Percentiles rank a stretch among this genome's conserved stretches.
phyloP scores from a whole-genome alignment of 2,329 filamentous ascomycete genomes.

The Ramularia collo-cygni region DNA sequence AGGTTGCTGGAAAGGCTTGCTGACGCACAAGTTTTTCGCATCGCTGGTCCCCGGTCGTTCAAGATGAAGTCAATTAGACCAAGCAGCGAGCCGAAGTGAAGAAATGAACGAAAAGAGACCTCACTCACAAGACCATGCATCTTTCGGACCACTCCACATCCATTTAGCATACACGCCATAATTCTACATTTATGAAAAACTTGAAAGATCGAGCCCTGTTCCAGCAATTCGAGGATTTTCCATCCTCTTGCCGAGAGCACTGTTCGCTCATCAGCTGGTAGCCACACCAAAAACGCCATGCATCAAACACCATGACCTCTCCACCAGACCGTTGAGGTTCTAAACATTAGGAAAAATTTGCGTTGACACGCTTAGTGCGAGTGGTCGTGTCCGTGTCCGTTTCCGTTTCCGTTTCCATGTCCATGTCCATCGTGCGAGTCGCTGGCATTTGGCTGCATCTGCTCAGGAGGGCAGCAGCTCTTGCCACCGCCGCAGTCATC shows the following conservation, averaged over 20 bases:
- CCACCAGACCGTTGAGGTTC: not conserved
- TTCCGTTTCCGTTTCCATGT: no score
- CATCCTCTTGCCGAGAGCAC: not conserved
- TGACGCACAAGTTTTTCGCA: not conserved
- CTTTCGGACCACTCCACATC: no score
- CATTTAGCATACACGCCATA: not conserved
- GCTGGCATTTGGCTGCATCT: slow-evolving; percentile 10
- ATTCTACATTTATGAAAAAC: not conserved
- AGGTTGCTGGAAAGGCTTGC: not conserved
- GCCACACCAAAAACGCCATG: not conserved
- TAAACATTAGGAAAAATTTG: no score
- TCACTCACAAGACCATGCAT: no score
- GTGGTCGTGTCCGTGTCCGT: no score
- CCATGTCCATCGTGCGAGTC: slow-evolving; percentile 14
- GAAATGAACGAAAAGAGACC: no score
- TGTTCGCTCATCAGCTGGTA: not conserved
- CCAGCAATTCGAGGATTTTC: not conserved
- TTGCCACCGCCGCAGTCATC: slow-evolving; percentile 38
- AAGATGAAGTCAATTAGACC: no score
- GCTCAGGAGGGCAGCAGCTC: slow-evolving; percentile 34
- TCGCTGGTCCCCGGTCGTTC: no score
- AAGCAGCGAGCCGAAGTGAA: no score
- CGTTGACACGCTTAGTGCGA: no score
- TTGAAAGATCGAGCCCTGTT: not conserved
- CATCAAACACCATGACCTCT: no score